Conservation (phyloP, 495 filamentous ascomycete genomes). For the Aspergillus sclerotioniger region DNA sequence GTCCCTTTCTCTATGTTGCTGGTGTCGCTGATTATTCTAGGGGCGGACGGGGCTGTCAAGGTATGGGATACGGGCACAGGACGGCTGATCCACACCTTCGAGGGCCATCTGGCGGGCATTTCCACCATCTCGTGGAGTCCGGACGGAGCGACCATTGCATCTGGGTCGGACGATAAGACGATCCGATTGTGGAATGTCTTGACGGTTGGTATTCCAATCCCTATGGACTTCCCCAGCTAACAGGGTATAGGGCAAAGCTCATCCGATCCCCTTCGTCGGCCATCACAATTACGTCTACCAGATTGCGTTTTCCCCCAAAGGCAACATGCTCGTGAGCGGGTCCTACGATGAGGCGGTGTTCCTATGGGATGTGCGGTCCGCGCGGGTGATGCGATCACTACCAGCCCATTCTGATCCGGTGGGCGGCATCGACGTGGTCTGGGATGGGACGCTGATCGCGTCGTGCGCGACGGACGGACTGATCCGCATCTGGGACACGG, state of each 20-base stretch:
- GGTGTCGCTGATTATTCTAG: constrained; percentile 30
- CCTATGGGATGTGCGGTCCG: constrained; percentile 89
- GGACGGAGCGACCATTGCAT: constrained; percentile 79
- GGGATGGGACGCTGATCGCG: constrained; percentile 87
- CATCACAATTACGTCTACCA: constrained; percentile 96
- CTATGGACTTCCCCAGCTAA: not conserved
- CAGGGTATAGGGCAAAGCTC: constrained; percentile 53
- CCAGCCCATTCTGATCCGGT: constrained; percentile 96
- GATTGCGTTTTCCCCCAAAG: constrained; percentile 91
- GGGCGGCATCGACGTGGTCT: constrained; percentile 85
- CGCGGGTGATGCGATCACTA: constrained; percentile 78
- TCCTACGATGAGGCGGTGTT: constrained; percentile 97
- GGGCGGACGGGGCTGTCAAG: constrained; percentile 84
- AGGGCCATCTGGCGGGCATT: constrained; percentile 89
- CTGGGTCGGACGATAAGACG: constrained; percentile 92
- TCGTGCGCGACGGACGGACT: constrained; percentile 88
- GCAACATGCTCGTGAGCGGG: constrained; percentile 91
- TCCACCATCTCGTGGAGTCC: constrained; percentile 89
- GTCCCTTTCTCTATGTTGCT: not conserved
- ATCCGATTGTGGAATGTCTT: constrained; percentile 89
- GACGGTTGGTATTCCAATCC: constrained; percentile 51
- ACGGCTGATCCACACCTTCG: constrained; percentile 77
- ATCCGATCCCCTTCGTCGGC: constrained; percentile 66
- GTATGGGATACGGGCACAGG: constrained; percentile 85
- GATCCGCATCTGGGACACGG: constrained; percentile 92